Conservation (phyloP, 129 eudicot genomes). For the Sambucus nigra region DNA sequence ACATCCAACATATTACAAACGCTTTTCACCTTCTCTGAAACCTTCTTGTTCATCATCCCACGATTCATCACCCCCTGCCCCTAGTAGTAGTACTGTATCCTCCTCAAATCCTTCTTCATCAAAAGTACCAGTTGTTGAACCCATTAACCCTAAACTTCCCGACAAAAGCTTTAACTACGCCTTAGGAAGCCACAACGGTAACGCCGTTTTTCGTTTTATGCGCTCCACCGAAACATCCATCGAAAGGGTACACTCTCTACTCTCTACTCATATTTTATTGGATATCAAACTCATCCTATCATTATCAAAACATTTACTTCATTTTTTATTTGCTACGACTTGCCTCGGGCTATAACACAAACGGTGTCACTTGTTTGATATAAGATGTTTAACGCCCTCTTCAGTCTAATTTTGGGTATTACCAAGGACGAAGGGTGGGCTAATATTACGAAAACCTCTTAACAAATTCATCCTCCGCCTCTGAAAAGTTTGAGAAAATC, state of each 20-base stretch:
- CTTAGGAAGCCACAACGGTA: conserved; percentile 37
- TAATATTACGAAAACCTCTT: too few relatives aligned
- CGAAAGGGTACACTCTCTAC: conserved; percentile 72
- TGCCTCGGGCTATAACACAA: too few relatives aligned
- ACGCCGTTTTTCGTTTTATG: conserved; percentile 33
- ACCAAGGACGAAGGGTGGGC: too few relatives aligned
- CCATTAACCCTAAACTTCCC: conserved; percentile 27
- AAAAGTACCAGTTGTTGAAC: conserved; percentile 24
- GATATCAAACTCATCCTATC: too few relatives aligned
- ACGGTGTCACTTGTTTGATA: too few relatives aligned
- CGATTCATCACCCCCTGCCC: conserved; percentile 26
- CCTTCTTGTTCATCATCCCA: conserved; percentile 33
- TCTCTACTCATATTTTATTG: too few relatives aligned
- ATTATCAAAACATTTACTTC: too few relatives aligned
- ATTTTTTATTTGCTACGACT: too few relatives aligned
- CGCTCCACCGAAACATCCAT: conserved; percentile 58
- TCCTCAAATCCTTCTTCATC: conserved; percentile 20
- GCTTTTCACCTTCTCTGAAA: conserved; percentile 26
- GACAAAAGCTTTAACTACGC: conserved; percentile 33
- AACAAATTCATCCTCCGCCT: too few relatives aligned
- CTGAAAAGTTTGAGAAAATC: too few relatives aligned
- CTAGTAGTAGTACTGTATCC: conserved; percentile 5
- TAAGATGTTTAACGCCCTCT: too few relatives aligned
- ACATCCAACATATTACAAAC: conserved; percentile 15
- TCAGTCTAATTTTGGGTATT: too few relatives aligned